phyloP scores from a whole-genome alignment of 2,329 filamentous ascomycete species.

The Trichoderma sp. region DNA sequence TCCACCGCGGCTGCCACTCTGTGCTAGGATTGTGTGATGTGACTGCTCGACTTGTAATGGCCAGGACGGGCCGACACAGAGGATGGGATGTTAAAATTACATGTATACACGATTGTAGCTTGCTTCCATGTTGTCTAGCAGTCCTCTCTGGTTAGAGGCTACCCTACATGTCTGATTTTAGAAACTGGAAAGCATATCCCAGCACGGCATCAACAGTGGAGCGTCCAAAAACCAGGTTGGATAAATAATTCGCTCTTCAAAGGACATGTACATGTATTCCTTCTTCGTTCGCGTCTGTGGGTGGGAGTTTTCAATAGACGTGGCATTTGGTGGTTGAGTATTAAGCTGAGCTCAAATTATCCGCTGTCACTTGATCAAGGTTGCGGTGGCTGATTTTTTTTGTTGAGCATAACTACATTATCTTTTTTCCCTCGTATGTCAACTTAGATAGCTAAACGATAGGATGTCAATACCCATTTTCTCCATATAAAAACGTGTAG shows the following conservation, averaged over 20 bases:
- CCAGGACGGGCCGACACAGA: not conserved
- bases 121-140: not conserved
- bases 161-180: not conserved
- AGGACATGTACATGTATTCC: not conserved
- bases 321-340: not conserved
- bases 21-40: not conserved
- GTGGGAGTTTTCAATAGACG: not conserved
- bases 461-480: not conserved
- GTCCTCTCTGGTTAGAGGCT: not conserved
- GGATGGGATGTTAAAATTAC: not conserved
- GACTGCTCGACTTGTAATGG: not conserved
- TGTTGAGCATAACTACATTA: not conserved
- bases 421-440: not conserved
- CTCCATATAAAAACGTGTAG: not conserved
- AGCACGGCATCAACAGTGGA: not conserved
- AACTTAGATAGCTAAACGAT: not conserved
- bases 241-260: not conserved
- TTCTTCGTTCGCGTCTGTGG: not conserved
- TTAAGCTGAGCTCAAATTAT: not conserved
- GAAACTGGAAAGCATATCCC: not conserved
- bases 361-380: no score
- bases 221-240: not conserved
- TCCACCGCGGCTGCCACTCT: slow-evolving; percentile 2
- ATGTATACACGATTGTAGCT: not conserved
- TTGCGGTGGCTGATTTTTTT: no score